A percentile compares a stretch with the other conserved stretches of the same genome.
Evolutionary conservation across 176 grass and related monocot species (phyloP).

Genomic region (Musa troglodytarum): DNA sequence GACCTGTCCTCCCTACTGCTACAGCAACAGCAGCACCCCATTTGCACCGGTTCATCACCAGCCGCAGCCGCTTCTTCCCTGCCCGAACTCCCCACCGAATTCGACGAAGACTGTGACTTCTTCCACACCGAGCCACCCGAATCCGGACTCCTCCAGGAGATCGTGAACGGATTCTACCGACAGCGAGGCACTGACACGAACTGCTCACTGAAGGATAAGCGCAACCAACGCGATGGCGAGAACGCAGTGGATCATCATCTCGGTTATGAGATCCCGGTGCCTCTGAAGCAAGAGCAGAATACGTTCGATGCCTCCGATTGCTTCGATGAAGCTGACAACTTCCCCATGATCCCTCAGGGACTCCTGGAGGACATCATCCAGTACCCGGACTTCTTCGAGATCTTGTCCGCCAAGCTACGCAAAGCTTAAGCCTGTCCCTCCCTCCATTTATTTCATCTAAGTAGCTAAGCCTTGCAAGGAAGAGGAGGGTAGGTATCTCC

Average conservation of each 20-base stretch:
- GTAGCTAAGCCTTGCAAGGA: neutral
- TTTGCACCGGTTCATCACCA: neutral
- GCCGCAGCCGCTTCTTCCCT: neutral
- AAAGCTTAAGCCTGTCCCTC: neutral
- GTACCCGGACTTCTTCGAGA: slow-evolving; percentile 48
- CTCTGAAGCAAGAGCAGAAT: slow-evolving; percentile 13
- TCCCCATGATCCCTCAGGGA: slow-evolving; percentile 41
- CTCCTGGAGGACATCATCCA: slow-evolving; percentile 65
- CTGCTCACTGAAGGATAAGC: too few species aligned
- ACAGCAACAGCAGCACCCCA: neutral
- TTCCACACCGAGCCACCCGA: slow-evolving; percentile 45
- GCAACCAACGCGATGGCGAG: too few species aligned
- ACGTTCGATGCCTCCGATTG: neutral
- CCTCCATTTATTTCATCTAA: neutral
- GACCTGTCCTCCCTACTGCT: neutral
- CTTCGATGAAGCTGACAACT: slow-evolving; percentile 1
- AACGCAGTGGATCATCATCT: neutral
- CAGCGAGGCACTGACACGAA: neutral
- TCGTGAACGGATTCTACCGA: slow-evolving; percentile 65
- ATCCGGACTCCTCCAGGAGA: slow-evolving; percentile 69
- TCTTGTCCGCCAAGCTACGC: slow-evolving; percentile 29
- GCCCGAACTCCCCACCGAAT: neutral
- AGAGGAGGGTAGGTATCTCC: too few species aligned
- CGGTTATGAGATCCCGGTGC: neutral
- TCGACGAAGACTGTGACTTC: slow-evolving; percentile 32